Base-by-base conservation (phyloP, 2,329 filamentous ascomycete genomes). In the Clonostachys byssicola region DNA sequence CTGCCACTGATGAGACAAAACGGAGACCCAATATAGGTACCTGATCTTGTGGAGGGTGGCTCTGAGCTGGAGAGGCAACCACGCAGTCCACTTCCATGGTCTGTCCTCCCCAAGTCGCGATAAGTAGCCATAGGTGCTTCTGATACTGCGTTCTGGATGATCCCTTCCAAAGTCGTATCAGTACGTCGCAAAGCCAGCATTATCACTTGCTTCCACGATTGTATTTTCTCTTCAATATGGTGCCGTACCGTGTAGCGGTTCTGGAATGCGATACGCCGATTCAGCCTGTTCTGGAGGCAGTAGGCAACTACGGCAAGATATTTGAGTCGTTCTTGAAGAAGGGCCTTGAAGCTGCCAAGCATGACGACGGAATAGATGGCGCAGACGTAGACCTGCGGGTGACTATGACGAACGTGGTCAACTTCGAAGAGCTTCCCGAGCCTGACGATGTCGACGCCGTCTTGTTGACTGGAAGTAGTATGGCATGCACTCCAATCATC, bases 251-350 rank as follows among this genome's bases (percentile, higher is more conserved):
- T 16, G 34, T 64, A 40, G 62, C 60, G 12, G 51, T 66, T 2
- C 47, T 66, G 6, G 62, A 65, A 43, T 63, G 61, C 47, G 63
- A 66, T 45, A 60, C 59, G 6, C 62, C 62, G n/a, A 53, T 65
- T 14, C 54, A 59, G 4, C 43, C 55, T 4, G 56, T 64, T 5
- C 42, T 50, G 4, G 54, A 55, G 36, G 51, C 50, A 14, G 56
- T 55, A 23, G 61, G 60, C 9, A 54, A 54, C 4, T 66, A 65
- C 40, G 61, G 59, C 40, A 54, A 63, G 18, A 58, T 65, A 38
- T 65, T 65, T 44, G 55, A 53, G n/a, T 41, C 50, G 14, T 56
- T 65, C 34, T 46, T 64, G 6, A 40, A 48, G 6, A 53, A 59
- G 20, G 60, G 57, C 3, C 51, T 63, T 39, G 49, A 54, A 30